A percentile compares a stretch with the other conserved stretches of the same genome.
Conservation (phyloP, 2,329 filamentous ascomycete species). For the Paracoccidioides lutzii region DNA sequence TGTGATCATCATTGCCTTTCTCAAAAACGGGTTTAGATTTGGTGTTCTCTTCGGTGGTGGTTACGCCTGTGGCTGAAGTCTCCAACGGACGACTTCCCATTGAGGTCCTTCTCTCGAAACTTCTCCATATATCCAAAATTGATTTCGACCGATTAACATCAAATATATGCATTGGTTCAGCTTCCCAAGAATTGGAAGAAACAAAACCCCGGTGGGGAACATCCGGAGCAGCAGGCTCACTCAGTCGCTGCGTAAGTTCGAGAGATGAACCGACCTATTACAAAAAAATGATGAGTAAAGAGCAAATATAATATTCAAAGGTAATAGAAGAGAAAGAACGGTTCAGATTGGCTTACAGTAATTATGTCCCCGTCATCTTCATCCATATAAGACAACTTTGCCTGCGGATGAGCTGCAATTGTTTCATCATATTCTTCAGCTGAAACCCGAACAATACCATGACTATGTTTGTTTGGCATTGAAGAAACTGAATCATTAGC, state of each 20-base stretch:
- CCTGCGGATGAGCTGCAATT: slow-evolving; percentile 28
- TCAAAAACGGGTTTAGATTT: not conserved
- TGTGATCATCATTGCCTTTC: not conserved
- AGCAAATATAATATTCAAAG: not conserved
- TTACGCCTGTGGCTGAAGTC: not conserved
- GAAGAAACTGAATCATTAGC: not conserved
- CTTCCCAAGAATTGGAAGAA: slow-evolving; percentile 7
- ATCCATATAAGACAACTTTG: slow-evolving; percentile 33
- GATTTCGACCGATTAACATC: slow-evolving; percentile 32
- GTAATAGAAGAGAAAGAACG: not conserved
- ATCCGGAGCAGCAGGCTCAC: slow-evolving; percentile 24
- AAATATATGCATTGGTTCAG: slow-evolving; percentile 32
- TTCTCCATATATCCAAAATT: slow-evolving; percentile 28
- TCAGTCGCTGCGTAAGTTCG: slow-evolving; percentile 35
- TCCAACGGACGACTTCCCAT: not conserved
- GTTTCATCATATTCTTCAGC: slow-evolving; percentile 32
- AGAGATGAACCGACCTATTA: slow-evolving; percentile 35
- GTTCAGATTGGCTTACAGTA: slow-evolving; percentile 23
- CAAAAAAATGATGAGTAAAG: not conserved
- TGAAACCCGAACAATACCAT: slow-evolving; percentile 29
- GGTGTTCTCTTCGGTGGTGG: too few relatives aligned
- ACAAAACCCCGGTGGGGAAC: slow-evolving; percentile 8
- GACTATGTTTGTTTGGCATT: slow-evolving; percentile 6
- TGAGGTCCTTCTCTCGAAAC: slow-evolving; percentile 15
- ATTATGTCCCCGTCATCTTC: slow-evolving; percentile 35